phyloP scores from a whole-genome alignment of 495 filamentous ascomycete genomes.

The Tuber borchii region DNA sequence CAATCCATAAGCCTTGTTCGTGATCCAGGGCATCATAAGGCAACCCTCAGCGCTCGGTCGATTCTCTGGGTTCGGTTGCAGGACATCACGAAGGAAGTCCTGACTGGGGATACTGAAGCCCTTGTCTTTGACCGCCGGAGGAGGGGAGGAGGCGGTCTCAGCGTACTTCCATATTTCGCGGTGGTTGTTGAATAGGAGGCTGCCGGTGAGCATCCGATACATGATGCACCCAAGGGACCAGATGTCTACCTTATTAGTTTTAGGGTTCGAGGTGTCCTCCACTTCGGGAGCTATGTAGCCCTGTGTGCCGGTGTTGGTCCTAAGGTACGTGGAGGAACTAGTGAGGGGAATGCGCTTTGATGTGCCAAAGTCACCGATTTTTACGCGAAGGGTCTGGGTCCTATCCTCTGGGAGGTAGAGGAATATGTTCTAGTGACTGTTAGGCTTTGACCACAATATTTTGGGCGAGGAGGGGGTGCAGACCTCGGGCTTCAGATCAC shows the following conservation, averaged over 20 bases:
- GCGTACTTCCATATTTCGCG: not conserved
- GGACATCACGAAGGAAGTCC: not conserved
- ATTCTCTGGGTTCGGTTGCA: not conserved
- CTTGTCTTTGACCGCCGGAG: not conserved
- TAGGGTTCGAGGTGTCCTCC: not conserved
- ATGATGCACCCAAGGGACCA: constrained; percentile 8
- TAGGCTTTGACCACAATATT: not conserved
- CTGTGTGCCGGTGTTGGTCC: not conserved
- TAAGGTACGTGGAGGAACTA: not conserved
- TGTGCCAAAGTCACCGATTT: constrained; percentile 8
- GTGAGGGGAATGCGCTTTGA: not conserved
- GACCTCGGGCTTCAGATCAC: not conserved
- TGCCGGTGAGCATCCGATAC: not conserved
- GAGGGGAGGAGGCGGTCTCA: not conserved
- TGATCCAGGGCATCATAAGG: not conserved
- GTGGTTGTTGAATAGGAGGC: not conserved
- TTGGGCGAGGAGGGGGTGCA: not conserved
- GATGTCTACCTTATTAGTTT: not conserved
- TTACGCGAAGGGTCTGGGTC: not conserved
- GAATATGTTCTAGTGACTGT: not conserved
- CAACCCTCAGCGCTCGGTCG: not conserved
- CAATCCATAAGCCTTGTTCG: not conserved
- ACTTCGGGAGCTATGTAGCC: not conserved
- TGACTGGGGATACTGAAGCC: not conserved
- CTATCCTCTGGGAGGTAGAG: not conserved